Evolutionary conservation across 148 eudicot genomes (phyloP).

Genomic region (Amaranthus hypochondriacus): DNA sequence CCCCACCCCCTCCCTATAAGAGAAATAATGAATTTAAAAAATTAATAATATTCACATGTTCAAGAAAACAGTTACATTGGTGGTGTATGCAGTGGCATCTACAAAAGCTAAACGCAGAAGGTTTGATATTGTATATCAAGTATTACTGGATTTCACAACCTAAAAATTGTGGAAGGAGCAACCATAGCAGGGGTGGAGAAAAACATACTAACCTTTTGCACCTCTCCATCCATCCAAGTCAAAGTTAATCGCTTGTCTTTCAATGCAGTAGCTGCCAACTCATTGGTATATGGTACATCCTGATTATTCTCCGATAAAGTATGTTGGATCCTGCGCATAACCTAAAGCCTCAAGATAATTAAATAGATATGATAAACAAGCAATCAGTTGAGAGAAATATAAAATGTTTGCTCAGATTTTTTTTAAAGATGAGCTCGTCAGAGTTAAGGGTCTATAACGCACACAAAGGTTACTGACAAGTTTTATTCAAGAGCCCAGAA

Average conservation of each 20-base stretch:
- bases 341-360: slow-evolving; percentile 45
- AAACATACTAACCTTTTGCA: slow-evolving; percentile 55
- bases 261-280: slow-evolving; percentile 40
- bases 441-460: neutral
- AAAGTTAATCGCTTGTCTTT: slow-evolving; percentile 74
- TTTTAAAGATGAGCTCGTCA: neutral
- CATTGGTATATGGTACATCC: slow-evolving; percentile 33
- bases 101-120: neutral
- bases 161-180: neutral
- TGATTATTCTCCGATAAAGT: slow-evolving; percentile 38
- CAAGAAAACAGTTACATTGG: neutral
- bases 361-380: slow-evolving; percentile 6
- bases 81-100: neutral
- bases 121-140: neutral
- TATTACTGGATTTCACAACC: neutral
- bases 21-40: neutral
- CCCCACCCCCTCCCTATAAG: neutral
- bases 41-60: neutral
- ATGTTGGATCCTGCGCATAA: slow-evolving; percentile 82
- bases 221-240: slow-evolving; percentile 97
- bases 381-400: neutral
- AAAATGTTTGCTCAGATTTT: neutral
- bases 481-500: neutral
- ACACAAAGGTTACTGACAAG: neutral
- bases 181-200: neutral